A percentile compares a stretch with the other conserved stretches of the same genome.
These are phyloP conservation scores for Herpetospermum pedunculosum DNA, from an alignment of 306 rosid genomes.

Conservation along the genomic window DNA sequence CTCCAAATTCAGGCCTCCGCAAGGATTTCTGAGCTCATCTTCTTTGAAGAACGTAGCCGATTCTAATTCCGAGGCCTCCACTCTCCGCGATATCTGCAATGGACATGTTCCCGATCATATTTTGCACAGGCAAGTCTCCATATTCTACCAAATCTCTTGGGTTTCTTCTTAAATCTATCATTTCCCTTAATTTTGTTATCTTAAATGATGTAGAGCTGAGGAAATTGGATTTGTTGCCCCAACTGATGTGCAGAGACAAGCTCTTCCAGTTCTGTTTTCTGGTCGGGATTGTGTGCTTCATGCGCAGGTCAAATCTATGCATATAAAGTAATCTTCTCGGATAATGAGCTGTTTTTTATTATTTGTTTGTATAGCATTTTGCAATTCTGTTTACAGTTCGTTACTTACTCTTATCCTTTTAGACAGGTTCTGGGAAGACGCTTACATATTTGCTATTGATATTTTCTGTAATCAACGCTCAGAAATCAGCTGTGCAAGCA, in stretches of 20 bases:
- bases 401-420: slow-evolving; percentile 23
- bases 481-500: slow-evolving; percentile 64
- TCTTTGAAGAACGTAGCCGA: slow-evolving; percentile 9
- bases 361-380: neutral
- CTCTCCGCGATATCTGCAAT: slow-evolving; percentile 48
- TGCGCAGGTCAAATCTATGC: slow-evolving; percentile 60
- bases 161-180: neutral
- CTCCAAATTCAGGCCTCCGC: slow-evolving; percentile 18
- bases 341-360: neutral
- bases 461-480: slow-evolving; percentile 38
- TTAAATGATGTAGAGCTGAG: slow-evolving; percentile 44
- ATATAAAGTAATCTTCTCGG: neutral
- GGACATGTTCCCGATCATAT: slow-evolving; percentile 46
- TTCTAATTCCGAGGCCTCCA: slow-evolving; percentile 15
- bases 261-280: slow-evolving; percentile 56
- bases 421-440: slow-evolving; percentile 99
- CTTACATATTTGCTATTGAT: slow-evolving; percentile 75
- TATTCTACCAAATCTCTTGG: neutral
- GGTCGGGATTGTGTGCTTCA: slow-evolving; percentile 78
- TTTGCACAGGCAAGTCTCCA: slow-evolving; percentile 35
- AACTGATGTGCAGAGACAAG: slow-evolving; percentile 60
- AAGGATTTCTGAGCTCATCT: slow-evolving; percentile 24
- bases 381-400: neutral
- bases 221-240: slow-evolving; percentile 68
- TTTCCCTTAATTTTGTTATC: neutral